These are phyloP conservation scores for Mesotaenium endlicherianum DNA, from an alignment of 139 green algal species.

Conservation along the genomic window DNA sequence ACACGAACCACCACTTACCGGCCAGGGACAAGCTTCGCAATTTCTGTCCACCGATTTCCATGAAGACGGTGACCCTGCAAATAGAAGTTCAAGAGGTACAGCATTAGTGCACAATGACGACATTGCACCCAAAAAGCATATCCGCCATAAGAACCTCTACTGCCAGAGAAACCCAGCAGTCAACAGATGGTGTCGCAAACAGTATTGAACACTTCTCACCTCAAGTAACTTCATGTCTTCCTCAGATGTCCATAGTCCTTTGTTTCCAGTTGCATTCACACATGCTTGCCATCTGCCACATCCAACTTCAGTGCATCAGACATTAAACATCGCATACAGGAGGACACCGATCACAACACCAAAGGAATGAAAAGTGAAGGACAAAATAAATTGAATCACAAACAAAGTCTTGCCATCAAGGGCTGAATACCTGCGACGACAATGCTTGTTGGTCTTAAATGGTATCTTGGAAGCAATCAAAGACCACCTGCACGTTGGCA, in stretches of 20 bases:
- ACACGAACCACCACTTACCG: neutral
- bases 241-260: slow-evolving; percentile 64
- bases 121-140: too few species aligned
- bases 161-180: too few species aligned
- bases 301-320: too few species aligned
- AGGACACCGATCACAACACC: too few species aligned
- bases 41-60: slow-evolving; percentile 65
- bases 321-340: too few species aligned
- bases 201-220: too few species aligned
- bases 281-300: slow-evolving; percentile 76
- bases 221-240: slow-evolving; percentile 52
- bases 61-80: slow-evolving; percentile 46
- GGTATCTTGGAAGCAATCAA: slow-evolving; percentile 44
- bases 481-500: slow-evolving; percentile 30
- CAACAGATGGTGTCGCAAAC: too few species aligned
- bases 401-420: too few species aligned
- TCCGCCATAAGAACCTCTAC: too few species aligned
- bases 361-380: too few species aligned
- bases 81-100: slow-evolving; percentile 22
- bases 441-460: slow-evolving; percentile 48
- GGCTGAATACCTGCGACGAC: slow-evolving; percentile 36
- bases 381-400: too few species aligned
- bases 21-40: slow-evolving; percentile 55
- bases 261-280: slow-evolving; percentile 70
- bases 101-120: too few species aligned